A percentile compares a stretch with the other conserved stretches of the same genome.
Conservation (phyloP, 495 filamentous ascomycete genomes). For the Ascodesmis nigricans region DNA sequence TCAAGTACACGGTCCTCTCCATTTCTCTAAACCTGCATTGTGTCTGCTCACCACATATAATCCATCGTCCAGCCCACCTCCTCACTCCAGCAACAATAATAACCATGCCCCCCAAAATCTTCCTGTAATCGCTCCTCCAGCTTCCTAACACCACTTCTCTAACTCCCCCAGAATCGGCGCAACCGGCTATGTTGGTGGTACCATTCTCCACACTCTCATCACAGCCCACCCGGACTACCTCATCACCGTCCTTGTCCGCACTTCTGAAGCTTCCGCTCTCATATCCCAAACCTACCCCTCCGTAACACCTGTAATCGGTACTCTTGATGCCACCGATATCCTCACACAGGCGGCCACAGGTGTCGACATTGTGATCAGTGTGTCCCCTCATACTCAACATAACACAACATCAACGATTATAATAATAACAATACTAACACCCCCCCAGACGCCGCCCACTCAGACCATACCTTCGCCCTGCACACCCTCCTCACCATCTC, state of each 20-base stretch:
- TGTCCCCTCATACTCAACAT: no score
- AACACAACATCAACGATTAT: neutral
- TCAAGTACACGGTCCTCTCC: no score
- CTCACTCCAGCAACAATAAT: no score
- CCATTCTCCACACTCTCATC: slow-evolving; percentile 25
- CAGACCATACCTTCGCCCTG: slow-evolving; percentile 30
- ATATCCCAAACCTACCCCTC: slow-evolving; percentile 26
- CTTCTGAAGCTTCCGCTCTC: slow-evolving; percentile 11
- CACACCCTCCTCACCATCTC: slow-evolving; percentile 29
- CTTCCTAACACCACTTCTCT: slow-evolving; percentile 1
- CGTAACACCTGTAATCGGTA: slow-evolving; percentile 31
- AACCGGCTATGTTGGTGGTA: slow-evolving; percentile 33
- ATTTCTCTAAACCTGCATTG: no score
- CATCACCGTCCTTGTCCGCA: slow-evolving; percentile 27
- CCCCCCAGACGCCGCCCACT: slow-evolving; percentile 30
- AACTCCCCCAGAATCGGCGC: slow-evolving; percentile 24
- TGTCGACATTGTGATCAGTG: slow-evolving; percentile 36
- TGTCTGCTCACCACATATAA: no score
- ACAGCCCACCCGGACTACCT: slow-evolving; percentile 27
- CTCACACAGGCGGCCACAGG: slow-evolving; percentile 33
- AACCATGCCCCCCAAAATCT: neutral
- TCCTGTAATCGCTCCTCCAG: neutral
- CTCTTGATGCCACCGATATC: slow-evolving; percentile 30
- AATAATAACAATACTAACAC: slow-evolving; percentile 1
- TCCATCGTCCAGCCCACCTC: no score